Base-by-base conservation (phyloP, 2,329 filamentous ascomycete genomes). In the Colletotrichum plurivorum region DNA sequence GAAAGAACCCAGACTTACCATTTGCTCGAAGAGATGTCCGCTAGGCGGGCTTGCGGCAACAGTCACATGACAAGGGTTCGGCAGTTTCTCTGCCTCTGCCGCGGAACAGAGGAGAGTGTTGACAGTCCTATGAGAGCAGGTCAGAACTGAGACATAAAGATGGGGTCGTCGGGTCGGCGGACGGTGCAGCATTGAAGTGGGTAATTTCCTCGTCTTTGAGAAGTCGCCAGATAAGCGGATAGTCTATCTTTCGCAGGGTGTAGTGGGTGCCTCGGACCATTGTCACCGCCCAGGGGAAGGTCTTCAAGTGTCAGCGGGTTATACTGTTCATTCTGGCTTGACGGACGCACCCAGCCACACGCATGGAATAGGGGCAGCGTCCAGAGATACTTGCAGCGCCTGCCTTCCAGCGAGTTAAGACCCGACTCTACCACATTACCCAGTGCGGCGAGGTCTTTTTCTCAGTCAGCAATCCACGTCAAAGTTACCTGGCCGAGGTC, bases 11-110 rank as follows among this genome's bases (percentile, higher is more conserved):
- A 6, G 22, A 54, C 59, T 16, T 67, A 91, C 92, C 96, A 99
- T 99, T 78, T 94, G 91, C 81, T 97, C 92, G 77, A 99, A 98
- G 2, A 99, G 88, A 79, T 96, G 92, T 1, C 93, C 92, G 0
- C 93, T 95, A 0, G 96, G 96, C 5, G 96, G 96, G 68, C 92
- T 95, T 2, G 95, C 96, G 3, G 96, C 96, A 3, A 99, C 96
- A 0, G 95, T 97, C 6, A 99, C 96, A 16, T 90, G 87, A 10
- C 46, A 98, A 94, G 0, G 90, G 88, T 1, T 89, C 82, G 0
- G 90, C 84, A 1, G 85, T 55, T 81, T 87, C 73, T 87, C 88
- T 2, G 96, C 95, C 78, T 94, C 91, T 48, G 91, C 87, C 3
- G 93, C 88, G 13, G 92, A 92, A 77, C 96, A 97, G 3, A 99